Evolutionary conservation across 2,329 filamentous ascomycete genomes (phyloP).

Genomic region (Arthrobotrys sinensis): DNA sequence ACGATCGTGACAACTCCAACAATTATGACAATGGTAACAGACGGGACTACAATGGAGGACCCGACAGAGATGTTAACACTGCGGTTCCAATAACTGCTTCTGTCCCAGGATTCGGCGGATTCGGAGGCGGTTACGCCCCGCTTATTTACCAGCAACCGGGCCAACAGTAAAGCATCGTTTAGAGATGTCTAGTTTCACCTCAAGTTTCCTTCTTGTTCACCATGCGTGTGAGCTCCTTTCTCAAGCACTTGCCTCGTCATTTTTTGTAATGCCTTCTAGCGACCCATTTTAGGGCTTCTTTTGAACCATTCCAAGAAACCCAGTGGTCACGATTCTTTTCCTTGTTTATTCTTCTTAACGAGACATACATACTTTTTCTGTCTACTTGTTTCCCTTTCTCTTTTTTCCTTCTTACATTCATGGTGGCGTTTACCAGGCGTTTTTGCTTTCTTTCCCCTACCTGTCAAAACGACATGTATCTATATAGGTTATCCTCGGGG

Average conservation of each 20-base stretch:
- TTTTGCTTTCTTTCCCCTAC: constrained; percentile 13
- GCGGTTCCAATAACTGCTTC: constrained; percentile 37
- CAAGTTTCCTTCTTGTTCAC: neutral
- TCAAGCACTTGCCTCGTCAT: neutral
- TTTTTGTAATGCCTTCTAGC: constrained; percentile 30
- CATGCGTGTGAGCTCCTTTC: neutral
- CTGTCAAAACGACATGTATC: constrained; percentile 36
- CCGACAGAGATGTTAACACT: constrained; percentile 52
- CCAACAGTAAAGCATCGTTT: constrained; percentile 32
- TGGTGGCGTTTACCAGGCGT: constrained; percentile 46
- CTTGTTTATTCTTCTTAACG: constrained; percentile 44
- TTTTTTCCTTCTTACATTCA: constrained; percentile 9
- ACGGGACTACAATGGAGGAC: constrained; percentile 45
- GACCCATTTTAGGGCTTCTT: neutral
- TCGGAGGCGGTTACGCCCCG: constrained; percentile 45
- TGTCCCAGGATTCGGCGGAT: constrained; percentile 47
- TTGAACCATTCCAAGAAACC: constrained; percentile 8
- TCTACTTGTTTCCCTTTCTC: neutral
- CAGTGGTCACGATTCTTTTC: constrained; percentile 36
- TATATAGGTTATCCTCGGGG: constrained; percentile 19
- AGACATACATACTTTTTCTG: constrained; percentile 36
- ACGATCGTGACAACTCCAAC: constrained; percentile 54
- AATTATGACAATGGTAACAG: constrained; percentile 41
- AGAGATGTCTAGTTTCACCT: neutral
- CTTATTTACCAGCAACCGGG: constrained; percentile 59